phyloP scores from a whole-genome alignment of 495 filamentous ascomycete species.

The Penicillium soppii region DNA sequence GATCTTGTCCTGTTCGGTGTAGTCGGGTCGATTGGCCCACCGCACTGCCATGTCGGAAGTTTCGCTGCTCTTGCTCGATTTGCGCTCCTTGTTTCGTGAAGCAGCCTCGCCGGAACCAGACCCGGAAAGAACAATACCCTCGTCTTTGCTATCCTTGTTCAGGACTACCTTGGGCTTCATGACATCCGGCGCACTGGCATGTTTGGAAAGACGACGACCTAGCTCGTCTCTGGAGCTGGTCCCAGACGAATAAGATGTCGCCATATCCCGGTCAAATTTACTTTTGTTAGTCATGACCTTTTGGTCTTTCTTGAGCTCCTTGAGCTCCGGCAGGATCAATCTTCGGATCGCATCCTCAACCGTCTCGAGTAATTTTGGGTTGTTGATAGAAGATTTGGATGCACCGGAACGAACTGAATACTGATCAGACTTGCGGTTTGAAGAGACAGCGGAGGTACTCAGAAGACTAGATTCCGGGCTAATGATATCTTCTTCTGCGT shows the following conservation, averaged over 20 bases:
- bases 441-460: slow-evolving; percentile 66
- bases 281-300: slow-evolving; percentile 60
- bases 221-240: slow-evolving; percentile 59
- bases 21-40: slow-evolving; percentile 47
- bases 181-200: slow-evolving; percentile 68
- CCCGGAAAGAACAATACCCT: slow-evolving; percentile 51
- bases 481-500: slow-evolving; percentile 61
- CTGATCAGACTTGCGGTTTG: slow-evolving; percentile 69
- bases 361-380: slow-evolving; percentile 90
- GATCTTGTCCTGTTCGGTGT: slow-evolving; percentile 52
- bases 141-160: slow-evolving; percentile 58
- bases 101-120: slow-evolving; percentile 39
- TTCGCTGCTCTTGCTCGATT: slow-evolving; percentile 44
- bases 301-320: slow-evolving; percentile 86
- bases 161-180: slow-evolving; percentile 64
- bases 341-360: slow-evolving; percentile 95
- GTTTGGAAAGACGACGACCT: slow-evolving; percentile 62
- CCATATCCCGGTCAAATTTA: slow-evolving; percentile 60
- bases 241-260: slow-evolving; percentile 61
- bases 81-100: slow-evolving; percentile 43
- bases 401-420: slow-evolving; percentile 73
- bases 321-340: slow-evolving; percentile 87
- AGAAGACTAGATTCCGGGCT: slow-evolving; percentile 73
- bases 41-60: slow-evolving; percentile 46
- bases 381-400: slow-evolving; percentile 87